These are phyloP conservation scores for Rhodotorula kratochvilovae DNA, from an alignment of 768 basidiomycete genomes.

Conservation along the genomic window DNA sequence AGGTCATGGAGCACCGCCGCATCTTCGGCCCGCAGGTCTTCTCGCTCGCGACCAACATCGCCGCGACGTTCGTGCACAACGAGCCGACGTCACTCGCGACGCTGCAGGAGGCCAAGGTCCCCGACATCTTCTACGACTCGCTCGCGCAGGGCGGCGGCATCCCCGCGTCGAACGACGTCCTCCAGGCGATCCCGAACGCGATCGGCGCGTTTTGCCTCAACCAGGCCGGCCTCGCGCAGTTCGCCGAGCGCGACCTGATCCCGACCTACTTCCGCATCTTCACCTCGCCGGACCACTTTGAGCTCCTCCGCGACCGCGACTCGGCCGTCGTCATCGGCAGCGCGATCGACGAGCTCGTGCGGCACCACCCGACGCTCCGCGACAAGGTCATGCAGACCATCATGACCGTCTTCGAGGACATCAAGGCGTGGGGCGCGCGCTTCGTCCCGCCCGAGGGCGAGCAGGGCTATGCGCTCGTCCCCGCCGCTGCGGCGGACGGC, in stretches of 20 bases:
- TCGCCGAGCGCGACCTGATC: conserved; percentile 71
- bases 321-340: conserved; percentile 83
- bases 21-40: conserved; percentile 83
- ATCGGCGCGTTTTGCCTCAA: conserved; percentile 95
- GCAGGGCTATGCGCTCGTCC: conserved; percentile 32
- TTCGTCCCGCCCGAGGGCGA: conserved; percentile 32
- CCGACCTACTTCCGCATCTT: conserved; percentile 79
- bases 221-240: conserved; percentile 74
- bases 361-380: conserved; percentile 89
- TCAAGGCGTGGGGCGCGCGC: conserved; percentile 65
- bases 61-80: conserved; percentile 65
- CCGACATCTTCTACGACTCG: conserved; percentile 79
- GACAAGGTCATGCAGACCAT: conserved; percentile 70
- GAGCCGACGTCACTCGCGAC: conserved; percentile 90
- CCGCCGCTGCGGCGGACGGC: conserved; percentile 2
- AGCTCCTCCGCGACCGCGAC: conserved; percentile 84
- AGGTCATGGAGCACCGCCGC: conserved; percentile 73
- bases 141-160: conserved; percentile 56
- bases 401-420: conserved; percentile 63
- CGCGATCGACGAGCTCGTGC: conserved; percentile 86
- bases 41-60: conserved; percentile 53
- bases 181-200: conserved; percentile 88
- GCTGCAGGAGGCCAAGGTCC: conserved; percentile 86
- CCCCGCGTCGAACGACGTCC: conserved; percentile 56
- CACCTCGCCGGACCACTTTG: conserved; percentile 74